Evolutionary conservation across 768 basidiomycete genomes (phyloP).

Genomic region (Favolaschia claudopus): DNA sequence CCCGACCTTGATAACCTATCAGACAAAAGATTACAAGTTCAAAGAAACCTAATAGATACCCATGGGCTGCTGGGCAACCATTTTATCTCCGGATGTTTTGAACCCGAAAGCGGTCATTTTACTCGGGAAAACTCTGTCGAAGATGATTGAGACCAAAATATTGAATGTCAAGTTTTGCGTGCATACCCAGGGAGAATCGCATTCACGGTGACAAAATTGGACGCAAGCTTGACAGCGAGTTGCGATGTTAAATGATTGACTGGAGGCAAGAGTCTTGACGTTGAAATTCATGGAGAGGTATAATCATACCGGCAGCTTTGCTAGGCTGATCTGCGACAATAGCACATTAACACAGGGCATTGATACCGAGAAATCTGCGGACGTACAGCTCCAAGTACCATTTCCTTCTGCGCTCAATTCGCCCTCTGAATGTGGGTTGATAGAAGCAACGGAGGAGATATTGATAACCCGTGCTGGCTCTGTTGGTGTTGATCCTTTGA

Average conservation of each 20-base stretch:
- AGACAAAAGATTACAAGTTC: no score
- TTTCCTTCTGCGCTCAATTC: conserved; percentile 58
- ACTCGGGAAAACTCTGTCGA: conserved; percentile 72
- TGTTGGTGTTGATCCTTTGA: conserved; percentile 64
- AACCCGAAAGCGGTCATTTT: conserved; percentile 86
- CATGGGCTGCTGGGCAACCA: conserved; percentile 66
- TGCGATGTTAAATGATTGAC: conserved; percentile 83
- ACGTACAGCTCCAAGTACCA: conserved; percentile 85
- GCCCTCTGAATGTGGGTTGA: conserved; percentile 60
- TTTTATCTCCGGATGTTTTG: conserved; percentile 59
- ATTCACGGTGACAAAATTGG: conserved; percentile 75
- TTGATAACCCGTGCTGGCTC: conserved; percentile 85
- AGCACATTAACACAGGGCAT: not conserved
- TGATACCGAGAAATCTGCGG: not conserved
- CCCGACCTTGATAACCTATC: conserved; percentile 57
- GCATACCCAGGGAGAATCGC: conserved; percentile 82
- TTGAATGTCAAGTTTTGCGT: not conserved
- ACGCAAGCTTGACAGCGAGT: conserved; percentile 71
- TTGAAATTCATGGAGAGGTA: not conserved
- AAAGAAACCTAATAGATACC: conserved; percentile 47
- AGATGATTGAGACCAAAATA: conserved; percentile 6
- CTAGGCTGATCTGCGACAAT: conserved; percentile 69
- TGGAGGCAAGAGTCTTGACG: conserved; percentile 23
- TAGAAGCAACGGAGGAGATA: conserved; percentile 75
- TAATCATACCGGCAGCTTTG: conserved; percentile 73